Percentiles rank a stretch among this genome's conserved stretches.
Evolutionary conservation across 768 basidiomycete genomes (phyloP).

Genomic region (Mrakia gelida): DNA sequence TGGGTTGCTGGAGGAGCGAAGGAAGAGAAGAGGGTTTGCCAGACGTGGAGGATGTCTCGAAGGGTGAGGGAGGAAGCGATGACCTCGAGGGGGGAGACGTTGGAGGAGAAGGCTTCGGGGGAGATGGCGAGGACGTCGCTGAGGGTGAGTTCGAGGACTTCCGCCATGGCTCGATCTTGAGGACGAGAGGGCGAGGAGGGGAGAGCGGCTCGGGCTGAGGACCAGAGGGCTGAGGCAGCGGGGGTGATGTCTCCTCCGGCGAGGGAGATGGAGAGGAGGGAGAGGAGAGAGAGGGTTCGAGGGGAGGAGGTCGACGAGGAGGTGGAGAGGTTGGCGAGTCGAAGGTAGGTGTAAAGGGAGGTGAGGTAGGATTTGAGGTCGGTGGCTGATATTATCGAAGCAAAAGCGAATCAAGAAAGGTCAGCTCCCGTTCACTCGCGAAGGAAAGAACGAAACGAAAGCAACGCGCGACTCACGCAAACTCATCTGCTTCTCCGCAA

Average conservation of each 20-base stretch:
- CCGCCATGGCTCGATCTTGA: not conserved
- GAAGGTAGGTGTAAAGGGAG: conserved; percentile 16
- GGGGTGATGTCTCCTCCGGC: conserved; percentile 8
- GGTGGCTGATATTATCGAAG: not conserved
- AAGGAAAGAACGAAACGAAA: not conserved
- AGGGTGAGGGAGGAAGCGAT: conserved; percentile 12
- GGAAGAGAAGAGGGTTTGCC: conserved; percentile 4
- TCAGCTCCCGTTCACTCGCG: not conserved
- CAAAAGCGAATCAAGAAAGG: not conserved
- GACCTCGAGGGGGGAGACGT: not conserved
- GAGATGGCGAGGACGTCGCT: conserved; percentile 8
- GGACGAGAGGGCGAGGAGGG: not conserved
- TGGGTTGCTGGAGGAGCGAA: not conserved
- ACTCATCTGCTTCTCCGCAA: not conserved
- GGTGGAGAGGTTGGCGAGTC: conserved; percentile 2
- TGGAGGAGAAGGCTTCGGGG: not conserved
- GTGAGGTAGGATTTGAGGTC: conserved; percentile 12
- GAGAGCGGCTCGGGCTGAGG: not conserved
- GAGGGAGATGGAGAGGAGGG: conserved; percentile 19
- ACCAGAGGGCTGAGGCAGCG: conserved; percentile 15
- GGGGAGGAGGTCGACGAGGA: not conserved
- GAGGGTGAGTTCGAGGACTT: conserved; percentile 7
- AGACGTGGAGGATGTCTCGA: conserved; percentile 10
- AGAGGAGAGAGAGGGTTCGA: conserved; percentile 7
- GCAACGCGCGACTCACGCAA: conserved; percentile 1